Conservation (phyloP, 2,329 filamentous ascomycete species). For the Colletotrichum costaricense region DNA sequence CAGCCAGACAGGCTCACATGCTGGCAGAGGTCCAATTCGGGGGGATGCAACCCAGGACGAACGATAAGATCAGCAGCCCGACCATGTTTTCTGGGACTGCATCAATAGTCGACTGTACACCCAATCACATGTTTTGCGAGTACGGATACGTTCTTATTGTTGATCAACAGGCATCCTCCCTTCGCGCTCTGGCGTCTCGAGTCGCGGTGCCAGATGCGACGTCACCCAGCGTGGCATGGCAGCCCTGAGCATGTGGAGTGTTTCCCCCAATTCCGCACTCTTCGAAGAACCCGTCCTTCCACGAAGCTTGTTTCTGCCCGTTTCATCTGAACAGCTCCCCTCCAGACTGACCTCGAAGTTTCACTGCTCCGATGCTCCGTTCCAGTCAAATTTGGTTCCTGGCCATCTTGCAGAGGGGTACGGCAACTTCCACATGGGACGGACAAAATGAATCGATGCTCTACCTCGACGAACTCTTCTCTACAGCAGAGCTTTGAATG, state of each 20-base stretch:
- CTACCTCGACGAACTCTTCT: not conserved
- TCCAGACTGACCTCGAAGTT: not conserved
- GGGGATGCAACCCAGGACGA: not conserved
- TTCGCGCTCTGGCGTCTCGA: not conserved
- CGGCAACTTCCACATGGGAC: constrained; percentile 15
- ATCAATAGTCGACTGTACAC: not conserved
- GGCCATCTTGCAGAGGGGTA: not conserved
- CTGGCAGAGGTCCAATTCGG: not conserved
- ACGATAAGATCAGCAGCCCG: not conserved
- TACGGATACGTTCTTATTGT: constrained; percentile 16
- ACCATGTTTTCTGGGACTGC: not conserved
- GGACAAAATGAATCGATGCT: not conserved
- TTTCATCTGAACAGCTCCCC: constrained; percentile 26
- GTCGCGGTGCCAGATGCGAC: not conserved
- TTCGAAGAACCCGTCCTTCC: not conserved
- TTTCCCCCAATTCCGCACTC: not conserved
- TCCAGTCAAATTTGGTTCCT: not conserved
- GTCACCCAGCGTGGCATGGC: not conserved
- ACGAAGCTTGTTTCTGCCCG: constrained; percentile 17
- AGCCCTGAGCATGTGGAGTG: not conserved
- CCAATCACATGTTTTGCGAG: constrained; percentile 17
- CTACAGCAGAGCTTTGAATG: not conserved
- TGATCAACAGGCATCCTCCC: constrained; percentile 18
- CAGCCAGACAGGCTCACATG: not conserved
- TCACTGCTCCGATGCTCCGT: constrained; percentile 14